Base-by-base conservation (phyloP, 2,329 filamentous ascomycete species). In the Penicillium sp. region DNA sequence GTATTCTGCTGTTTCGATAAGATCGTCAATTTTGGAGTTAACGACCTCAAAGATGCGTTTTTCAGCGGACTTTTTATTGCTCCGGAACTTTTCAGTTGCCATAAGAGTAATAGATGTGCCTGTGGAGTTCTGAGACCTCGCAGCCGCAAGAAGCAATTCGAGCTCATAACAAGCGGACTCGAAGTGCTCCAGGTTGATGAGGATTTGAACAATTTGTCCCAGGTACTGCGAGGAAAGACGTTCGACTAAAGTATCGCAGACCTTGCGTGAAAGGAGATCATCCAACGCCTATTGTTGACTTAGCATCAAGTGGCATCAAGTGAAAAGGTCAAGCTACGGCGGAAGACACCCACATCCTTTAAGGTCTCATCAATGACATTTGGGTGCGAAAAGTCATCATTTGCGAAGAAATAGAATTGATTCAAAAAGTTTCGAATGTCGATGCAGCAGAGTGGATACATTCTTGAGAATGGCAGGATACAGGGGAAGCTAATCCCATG, bases 401-500 rank as follows among this genome's bases (percentile, higher is more conserved):
- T 93, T 9, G 91, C 92, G 76, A 98, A 99, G 74, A 96, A 93
- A 74, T 98, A 98, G 69, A 99, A 98, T 70, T 98, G 93, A 73
- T 97, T 97, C 58, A 98, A 80, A 73, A 99, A 98, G 74, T 97
- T 97, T 41, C 93, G 86, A 67, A 99, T 97, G 70, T 98, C 92
- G 71, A 98, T 98, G 79, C 95, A 99, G 76, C 95, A 97, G 31
- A 98, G 82, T 1, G 95, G 93, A 71, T 99, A 99, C 95, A 99
- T 99, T 68, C 98, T 93, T 13, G 93, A 97, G 73, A 99, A 99
- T 0, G 95, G 96, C 1, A 99, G 80, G n/a, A 97, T 91, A 66
- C 90, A 96, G 5, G 95, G 96, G 72, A 96, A 96, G 13, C 90
- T 93, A 60, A 22, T 21, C 29, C 8, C 39, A 41, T 47, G 22